phyloP scores from a whole-genome alignment of 1,284 basidiomycete genomes.

The Melampsora medusae region DNA sequence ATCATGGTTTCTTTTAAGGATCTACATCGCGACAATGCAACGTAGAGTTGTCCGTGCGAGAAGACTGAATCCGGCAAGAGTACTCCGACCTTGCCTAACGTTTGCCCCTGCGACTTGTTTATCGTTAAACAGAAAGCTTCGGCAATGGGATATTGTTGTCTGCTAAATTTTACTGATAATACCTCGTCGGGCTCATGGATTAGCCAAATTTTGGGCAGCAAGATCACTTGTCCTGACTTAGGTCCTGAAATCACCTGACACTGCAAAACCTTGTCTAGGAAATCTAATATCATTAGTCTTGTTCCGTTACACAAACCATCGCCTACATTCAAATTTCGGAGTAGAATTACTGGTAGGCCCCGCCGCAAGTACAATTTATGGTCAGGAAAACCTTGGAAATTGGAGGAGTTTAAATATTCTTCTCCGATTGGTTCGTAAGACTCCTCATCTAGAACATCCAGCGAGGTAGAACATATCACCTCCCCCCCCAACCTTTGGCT shows the following conservation, averaged over 20 bases:
- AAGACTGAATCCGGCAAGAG: neutral
- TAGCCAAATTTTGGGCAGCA: neutral
- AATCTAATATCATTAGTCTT: neutral
- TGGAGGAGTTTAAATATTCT: neutral
- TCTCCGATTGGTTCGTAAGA: too few relatives aligned
- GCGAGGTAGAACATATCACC: too few relatives aligned
- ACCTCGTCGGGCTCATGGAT: neutral
- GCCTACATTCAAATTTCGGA: neutral
- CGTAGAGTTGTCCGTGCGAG: neutral
- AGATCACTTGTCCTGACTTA: neutral
- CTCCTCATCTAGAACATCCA: too few relatives aligned
- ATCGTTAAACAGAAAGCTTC: constrained; percentile 15
- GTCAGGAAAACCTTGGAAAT: neutral
- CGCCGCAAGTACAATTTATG: neutral
- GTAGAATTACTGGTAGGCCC: neutral
- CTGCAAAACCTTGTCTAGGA: neutral
- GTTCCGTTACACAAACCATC: constrained; percentile 16
- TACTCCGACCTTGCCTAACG: neutral
- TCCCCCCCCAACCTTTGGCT: too few relatives aligned
- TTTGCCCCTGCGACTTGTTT: constrained; percentile 24
- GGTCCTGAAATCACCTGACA: neutral
- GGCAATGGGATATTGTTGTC: constrained; percentile 5
- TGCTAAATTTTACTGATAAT: neutral
- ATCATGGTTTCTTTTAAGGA: too few relatives aligned
- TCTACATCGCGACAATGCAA: too few relatives aligned